Conservation (phyloP, 495 filamentous ascomycete species). For the Podospora comata region DNA sequence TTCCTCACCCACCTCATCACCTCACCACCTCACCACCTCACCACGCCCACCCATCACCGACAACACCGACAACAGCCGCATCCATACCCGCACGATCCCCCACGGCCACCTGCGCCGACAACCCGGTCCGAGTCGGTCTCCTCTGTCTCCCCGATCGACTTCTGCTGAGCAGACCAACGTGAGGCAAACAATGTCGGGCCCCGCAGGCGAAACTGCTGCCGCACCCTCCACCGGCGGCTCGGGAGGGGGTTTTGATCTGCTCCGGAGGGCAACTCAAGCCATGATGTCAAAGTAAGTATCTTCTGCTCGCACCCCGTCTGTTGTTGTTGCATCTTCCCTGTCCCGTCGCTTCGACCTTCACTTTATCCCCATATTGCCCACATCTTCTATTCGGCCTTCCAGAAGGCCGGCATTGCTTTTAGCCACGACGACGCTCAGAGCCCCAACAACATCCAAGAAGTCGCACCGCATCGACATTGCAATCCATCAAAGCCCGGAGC, state of each 20-base stretch:
- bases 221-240: constrained; percentile 20
- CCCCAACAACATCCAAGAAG: constrained; percentile 1
- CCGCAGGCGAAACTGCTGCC: constrained; percentile 24
- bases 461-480: neutral
- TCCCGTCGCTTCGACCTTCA: constrained; percentile 17
- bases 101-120: constrained; percentile 12
- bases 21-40: no score
- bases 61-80: neutral
- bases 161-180: constrained; percentile 19
- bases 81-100: neutral
- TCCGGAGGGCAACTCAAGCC: constrained; percentile 54
- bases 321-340: constrained; percentile 15
- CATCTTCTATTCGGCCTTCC: constrained; percentile 27
- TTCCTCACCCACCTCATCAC: neutral
- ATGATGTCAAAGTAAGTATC: constrained; percentile 57
- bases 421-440: constrained; percentile 19
- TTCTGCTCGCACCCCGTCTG: neutral
- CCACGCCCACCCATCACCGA: neutral
- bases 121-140: constrained; percentile 20
- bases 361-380: constrained; percentile 26
- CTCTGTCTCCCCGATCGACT: constrained; percentile 1
- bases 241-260: constrained; percentile 49
- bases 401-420: constrained; percentile 26
- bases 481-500: neutral
- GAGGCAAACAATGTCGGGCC: constrained; percentile 34